phyloP scores from a whole-genome alignment of 2,329 filamentous ascomycete genomes.

The Cadophora gregata region DNA sequence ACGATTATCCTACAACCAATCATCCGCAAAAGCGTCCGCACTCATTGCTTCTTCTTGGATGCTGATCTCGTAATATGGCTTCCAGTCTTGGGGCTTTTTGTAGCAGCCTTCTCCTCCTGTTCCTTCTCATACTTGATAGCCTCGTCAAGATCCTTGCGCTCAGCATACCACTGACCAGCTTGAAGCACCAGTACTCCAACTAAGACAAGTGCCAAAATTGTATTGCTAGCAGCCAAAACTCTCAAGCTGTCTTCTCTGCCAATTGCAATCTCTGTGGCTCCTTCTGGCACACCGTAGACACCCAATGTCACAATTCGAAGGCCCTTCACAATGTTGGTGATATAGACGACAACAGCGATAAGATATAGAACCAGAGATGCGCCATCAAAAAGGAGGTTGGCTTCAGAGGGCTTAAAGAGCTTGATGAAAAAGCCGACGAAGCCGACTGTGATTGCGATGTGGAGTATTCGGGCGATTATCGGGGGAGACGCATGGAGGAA shows the following conservation, averaged over 20 bases:
- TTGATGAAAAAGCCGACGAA: conserved; percentile 91
- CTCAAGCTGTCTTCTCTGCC: conserved; percentile 87
- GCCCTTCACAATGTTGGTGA: conserved; percentile 96
- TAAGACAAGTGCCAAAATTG: conserved; percentile 89
- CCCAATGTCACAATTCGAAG: conserved; percentile 81
- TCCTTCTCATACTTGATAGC: conserved; percentile 66
- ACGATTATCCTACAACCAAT: background rate
- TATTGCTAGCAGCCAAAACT: conserved; percentile 93
- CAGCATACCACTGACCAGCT: conserved; percentile 98
- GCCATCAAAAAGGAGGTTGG: conserved; percentile 93
- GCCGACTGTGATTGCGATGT: conserved; percentile 89
- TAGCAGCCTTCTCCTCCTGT: conserved; percentile 53
- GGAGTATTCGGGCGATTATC: conserved; percentile 89
- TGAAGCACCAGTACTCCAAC: conserved; percentile 92
- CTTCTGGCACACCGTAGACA: conserved; percentile 52
- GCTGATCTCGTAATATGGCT: conserved; percentile 39
- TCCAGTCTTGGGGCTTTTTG: conserved; percentile 45
- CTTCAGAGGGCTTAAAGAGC: conserved; percentile 91
- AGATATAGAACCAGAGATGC: conserved; percentile 75
- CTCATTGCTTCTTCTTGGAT: conserved; percentile 47
- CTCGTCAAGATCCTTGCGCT: conserved; percentile 89
- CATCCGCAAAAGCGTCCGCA: background rate
- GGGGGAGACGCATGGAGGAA: conserved; percentile 92
- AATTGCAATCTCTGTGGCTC: conserved; percentile 66
- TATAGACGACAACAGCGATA: conserved; percentile 90